A percentile compares a stretch with the other conserved stretches of the same genome.
phyloP scores from a whole-genome alignment of 1,139 yeast genomes.

The Pichia sp. region DNA sequence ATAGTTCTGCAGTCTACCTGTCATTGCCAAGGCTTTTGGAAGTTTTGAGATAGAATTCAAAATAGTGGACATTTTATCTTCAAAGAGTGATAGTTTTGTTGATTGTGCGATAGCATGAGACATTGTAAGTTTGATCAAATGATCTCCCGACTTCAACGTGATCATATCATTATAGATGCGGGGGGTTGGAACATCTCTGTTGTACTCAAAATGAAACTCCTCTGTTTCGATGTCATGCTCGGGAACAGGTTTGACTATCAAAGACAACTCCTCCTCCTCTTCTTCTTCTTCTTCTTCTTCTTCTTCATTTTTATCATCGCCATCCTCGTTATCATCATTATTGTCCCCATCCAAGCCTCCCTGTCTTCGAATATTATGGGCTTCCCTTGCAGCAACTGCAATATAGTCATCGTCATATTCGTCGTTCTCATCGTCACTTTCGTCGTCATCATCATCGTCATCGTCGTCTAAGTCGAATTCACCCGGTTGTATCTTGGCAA shows the following conservation, averaged over 20 bases:
- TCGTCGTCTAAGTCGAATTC: conserved; percentile 31
- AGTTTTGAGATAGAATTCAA: conserved; percentile 80
- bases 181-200: conserved; percentile 75
- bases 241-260: conserved; percentile 70
- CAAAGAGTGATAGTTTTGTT: conserved; percentile 85
- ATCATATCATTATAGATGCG: conserved; percentile 93
- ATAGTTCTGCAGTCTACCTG: conserved; percentile 82
- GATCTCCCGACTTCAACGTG: conserved; percentile 86
- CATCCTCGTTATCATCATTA: not conserved
- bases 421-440: conserved; percentile 28
- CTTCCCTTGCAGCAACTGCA: conserved; percentile 17
- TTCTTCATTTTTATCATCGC: conserved; percentile 10
- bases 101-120: conserved; percentile 97
- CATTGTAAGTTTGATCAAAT: conserved; percentile 84
- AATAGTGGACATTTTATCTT: conserved; percentile 81
- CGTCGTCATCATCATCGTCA: conserved; percentile 30
- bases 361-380: conserved; percentile 5
- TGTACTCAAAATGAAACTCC: conserved; percentile 90
- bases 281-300: conserved; percentile 18
- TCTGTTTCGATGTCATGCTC: conserved; percentile 94
- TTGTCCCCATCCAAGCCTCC: conserved; percentile 26
- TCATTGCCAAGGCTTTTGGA: conserved; percentile 84
- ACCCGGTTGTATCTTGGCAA: conserved; percentile 49
- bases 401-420: conserved; percentile 17
- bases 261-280: conserved; percentile 29